Evolutionary conservation across 1,284 basidiomycete genomes (phyloP).

Genomic region (Apiotrichum laibachii): DNA sequence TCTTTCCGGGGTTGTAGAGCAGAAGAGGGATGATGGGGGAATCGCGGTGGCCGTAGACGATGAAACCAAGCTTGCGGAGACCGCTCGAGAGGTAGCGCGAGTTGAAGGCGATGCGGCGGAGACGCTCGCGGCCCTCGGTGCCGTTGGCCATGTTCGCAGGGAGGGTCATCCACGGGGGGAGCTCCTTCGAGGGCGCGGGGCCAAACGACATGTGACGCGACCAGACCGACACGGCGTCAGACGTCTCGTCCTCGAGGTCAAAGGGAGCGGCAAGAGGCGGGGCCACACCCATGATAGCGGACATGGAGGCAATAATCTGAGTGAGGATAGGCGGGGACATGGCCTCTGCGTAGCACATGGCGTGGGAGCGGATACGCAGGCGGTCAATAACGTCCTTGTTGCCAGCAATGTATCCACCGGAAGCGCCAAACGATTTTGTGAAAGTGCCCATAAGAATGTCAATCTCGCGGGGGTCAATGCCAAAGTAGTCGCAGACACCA

Average conservation of each 20-base stretch:
- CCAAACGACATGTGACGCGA: slow-evolving; percentile 54
- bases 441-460: slow-evolving; percentile 99
- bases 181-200: slow-evolving; percentile 60
- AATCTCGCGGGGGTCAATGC: slow-evolving; percentile 72
- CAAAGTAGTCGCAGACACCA: slow-evolving; percentile 94
- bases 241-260: slow-evolving; percentile 23
- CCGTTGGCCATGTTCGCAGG: slow-evolving; percentile 70
- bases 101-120: slow-evolving; percentile 92
- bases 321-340: slow-evolving; percentile 88
- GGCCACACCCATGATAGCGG: slow-evolving; percentile 88
- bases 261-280: slow-evolving; percentile 52
- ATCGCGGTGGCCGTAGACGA: slow-evolving; percentile 87
- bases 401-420: slow-evolving; percentile 92
- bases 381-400: slow-evolving; percentile 74
- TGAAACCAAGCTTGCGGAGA: slow-evolving; percentile 90
- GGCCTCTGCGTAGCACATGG: slow-evolving; percentile 83
- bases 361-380: slow-evolving; percentile 77
- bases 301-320: slow-evolving; percentile 90
- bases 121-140: slow-evolving; percentile 73
- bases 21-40: slow-evolving; percentile 92
- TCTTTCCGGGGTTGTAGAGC: slow-evolving; percentile 91
- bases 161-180: slow-evolving; percentile 71
- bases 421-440: slow-evolving; percentile 97
- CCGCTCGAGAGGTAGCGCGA: slow-evolving; percentile 85
- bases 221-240: slow-evolving; percentile 52